Conservation (phyloP, 169 alveolate species). For the Theileria annulata region DNA sequence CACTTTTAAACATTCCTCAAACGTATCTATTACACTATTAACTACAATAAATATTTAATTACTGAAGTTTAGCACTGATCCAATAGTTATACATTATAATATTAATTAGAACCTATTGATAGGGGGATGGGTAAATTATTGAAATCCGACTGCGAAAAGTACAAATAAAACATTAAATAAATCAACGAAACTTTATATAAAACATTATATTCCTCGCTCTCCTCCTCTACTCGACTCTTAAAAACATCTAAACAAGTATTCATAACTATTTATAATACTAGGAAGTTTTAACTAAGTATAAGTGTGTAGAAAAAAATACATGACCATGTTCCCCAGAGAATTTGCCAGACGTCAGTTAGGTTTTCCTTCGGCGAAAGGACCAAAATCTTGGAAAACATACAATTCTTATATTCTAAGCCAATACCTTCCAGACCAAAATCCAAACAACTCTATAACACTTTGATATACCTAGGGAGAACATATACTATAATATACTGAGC, state of each 20-base stretch:
- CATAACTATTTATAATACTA: background rate
- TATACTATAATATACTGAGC: background rate
- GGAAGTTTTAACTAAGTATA: background rate
- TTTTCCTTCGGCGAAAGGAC: constrained; percentile 38
- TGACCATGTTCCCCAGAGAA: constrained; percentile 67
- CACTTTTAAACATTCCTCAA: constrained; percentile 31
- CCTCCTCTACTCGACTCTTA: constrained; percentile 16
- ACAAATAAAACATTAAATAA: constrained; percentile 48
- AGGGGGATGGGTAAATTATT: constrained; percentile 44
- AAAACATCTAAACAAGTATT: constrained; percentile 23
- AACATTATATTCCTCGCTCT: background rate
- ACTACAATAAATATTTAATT: background rate
- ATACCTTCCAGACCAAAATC: constrained; percentile 42
- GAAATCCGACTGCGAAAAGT: constrained; percentile 39
- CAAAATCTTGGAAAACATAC: constrained; percentile 37
- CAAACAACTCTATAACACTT: constrained; percentile 18
- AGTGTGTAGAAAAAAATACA: constrained; percentile 22
- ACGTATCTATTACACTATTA: constrained; percentile 24
- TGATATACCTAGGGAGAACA: background rate
- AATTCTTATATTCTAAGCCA: constrained; percentile 22
- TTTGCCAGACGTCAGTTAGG: constrained; percentile 48
- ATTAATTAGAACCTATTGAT: constrained; percentile 20
- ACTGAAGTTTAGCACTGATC: too few relatives aligned
- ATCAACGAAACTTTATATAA: constrained; percentile 26
- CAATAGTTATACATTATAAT: background rate